These are phyloP conservation scores for Durio zibethinus DNA, from an alignment of 345 rosid genomes.

Conservation along the genomic window DNA sequence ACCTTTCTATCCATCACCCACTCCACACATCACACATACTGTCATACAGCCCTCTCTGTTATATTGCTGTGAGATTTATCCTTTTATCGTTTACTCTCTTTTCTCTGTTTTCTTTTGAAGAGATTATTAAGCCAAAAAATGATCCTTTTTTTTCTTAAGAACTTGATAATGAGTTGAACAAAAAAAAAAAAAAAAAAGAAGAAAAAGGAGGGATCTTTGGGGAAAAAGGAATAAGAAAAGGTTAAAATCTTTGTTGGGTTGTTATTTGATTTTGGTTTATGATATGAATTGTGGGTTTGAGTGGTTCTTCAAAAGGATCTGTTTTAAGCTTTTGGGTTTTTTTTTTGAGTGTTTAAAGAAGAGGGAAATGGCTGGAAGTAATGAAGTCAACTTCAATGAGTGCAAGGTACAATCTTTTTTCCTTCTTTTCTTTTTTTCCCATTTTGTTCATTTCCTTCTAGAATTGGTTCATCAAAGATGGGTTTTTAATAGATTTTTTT, in stretches of 20 bases:
- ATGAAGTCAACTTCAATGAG: slow-evolving; percentile 64
- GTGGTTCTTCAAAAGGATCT: slow-evolving; percentile 28
- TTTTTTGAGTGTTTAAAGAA: neutral
- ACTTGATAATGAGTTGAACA: neutral
- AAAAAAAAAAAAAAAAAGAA: neutral
- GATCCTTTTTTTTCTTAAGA: neutral
- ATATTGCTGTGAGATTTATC: slow-evolving; percentile 30
- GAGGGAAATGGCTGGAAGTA: slow-evolving; percentile 60
- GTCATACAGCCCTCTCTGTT: slow-evolving; percentile 17
- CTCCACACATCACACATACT: neutral
- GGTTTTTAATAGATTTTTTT: neutral
- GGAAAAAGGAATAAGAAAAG: neutral
- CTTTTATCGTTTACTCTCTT: slow-evolving; percentile 17
- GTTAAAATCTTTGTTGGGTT: neutral
- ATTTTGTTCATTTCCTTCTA: neutral
- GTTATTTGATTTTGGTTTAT: neutral
- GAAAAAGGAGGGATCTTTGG: neutral
- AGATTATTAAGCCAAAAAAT: neutral
- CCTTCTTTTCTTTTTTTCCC: neutral
- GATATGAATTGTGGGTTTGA: slow-evolving; percentile 17
- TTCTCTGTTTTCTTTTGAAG: neutral
- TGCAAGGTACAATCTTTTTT: slow-evolving; percentile 51
- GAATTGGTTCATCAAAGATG: neutral
- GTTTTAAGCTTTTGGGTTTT: slow-evolving; percentile 14
- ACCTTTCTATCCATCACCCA: slow-evolving; percentile 21